These are phyloP conservation scores for Nannizziopsis barbatae DNA, from an alignment of 2,329 filamentous ascomycete species.

Conservation along the genomic window DNA sequence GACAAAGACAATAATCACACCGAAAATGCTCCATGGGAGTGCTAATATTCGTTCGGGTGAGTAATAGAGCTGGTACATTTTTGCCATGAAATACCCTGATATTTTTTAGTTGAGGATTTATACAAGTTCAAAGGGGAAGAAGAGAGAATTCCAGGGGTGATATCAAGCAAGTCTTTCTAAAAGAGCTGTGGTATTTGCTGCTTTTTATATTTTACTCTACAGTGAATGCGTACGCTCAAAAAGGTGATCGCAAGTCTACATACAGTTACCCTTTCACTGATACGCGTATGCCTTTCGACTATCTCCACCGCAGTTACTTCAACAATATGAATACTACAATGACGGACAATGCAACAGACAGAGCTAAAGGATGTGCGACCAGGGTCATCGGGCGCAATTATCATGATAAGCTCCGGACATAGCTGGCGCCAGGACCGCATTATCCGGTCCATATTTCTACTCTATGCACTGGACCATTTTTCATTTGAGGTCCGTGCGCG, in stretches of 20 bases:
- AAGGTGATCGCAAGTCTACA: background rate
- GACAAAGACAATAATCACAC: background rate
- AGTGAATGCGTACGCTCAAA: constrained; percentile 3
- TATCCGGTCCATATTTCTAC: constrained; percentile 1
- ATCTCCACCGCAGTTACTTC: background rate
- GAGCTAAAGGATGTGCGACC: background rate
- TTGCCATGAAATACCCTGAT: no score
- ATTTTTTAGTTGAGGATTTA: no score
- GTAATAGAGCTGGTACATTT: no score
- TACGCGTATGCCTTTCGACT: background rate
- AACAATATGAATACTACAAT: background rate
- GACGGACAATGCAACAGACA: background rate
- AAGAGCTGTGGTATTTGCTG: no score
- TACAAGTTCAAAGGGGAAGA: background rate
- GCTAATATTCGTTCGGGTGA: no score
- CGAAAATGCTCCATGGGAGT: background rate
- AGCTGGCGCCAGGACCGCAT: background rate
- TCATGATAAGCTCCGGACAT: background rate
- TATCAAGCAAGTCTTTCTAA: background rate
- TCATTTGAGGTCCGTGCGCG: constrained; percentile 8
- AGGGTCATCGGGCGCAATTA: no score
- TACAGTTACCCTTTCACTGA: background rate
- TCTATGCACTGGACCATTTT: background rate
- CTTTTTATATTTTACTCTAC: no score
- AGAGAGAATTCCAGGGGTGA: background rate